Conservation (phyloP, 163 green algal species). For the Coccomyxa subellipsoidea region DNA sequence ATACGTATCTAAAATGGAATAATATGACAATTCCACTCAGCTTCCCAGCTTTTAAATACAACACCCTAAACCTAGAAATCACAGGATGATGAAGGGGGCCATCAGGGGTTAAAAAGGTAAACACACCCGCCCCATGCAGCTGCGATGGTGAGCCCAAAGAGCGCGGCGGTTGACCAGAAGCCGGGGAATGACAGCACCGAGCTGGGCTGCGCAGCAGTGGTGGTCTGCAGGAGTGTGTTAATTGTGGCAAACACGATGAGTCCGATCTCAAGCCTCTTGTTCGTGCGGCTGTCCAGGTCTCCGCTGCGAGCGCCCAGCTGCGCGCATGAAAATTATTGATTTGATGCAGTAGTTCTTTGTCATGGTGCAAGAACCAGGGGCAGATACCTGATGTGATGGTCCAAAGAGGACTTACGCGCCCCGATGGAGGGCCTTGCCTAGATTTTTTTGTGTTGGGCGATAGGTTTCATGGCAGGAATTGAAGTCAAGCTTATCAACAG, state of each 20-base stretch:
- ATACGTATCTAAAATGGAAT: too few species aligned
- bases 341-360: too few species aligned
- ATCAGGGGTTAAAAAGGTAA: neutral
- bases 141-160: constrained; percentile 16
- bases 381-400: too few species aligned
- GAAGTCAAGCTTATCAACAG: too few species aligned
- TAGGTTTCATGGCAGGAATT: too few species aligned
- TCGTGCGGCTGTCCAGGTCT: neutral
- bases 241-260: constrained; percentile 5
- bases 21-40: too few species aligned
- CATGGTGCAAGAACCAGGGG: too few species aligned
- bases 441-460: too few species aligned
- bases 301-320: constrained; percentile 19
- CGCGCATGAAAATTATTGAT: too few species aligned
- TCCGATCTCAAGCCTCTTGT: constrained; percentile 10
- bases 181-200: constrained; percentile 16
- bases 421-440: too few species aligned
- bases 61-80: neutral
- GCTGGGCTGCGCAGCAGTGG: neutral
- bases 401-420: too few species aligned
- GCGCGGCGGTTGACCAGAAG: constrained; percentile 7
- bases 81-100: neutral
- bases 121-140: constrained; percentile 5
- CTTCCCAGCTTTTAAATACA: neutral
- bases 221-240: constrained; percentile 10